Evolutionary conservation across 192 early-diverging fungal species (phyloP).

Genomic region (Coemansia biformis): DNA sequence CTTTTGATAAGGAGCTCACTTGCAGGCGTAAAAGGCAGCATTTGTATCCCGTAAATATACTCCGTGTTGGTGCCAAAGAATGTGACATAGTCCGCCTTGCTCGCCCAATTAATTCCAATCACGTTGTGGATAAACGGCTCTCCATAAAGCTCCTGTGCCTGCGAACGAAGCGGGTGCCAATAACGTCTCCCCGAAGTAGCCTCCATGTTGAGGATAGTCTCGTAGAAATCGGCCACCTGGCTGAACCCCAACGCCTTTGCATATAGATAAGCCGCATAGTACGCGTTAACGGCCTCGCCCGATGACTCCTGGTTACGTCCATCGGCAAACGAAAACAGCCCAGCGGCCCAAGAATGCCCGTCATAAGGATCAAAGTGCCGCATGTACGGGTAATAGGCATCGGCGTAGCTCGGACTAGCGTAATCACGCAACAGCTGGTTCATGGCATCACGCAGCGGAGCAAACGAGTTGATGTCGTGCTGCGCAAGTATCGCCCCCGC

Average conservation of each 20-base stretch:
- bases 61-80: slow-evolving; percentile 50
- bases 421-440: slow-evolving; percentile 54
- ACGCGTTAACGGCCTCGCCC: slow-evolving; percentile 53
- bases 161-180: slow-evolving; percentile 47
- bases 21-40: slow-evolving; percentile 53
- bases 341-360: slow-evolving; percentile 63
- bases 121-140: slow-evolving; percentile 35
- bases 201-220: slow-evolving; percentile 52
- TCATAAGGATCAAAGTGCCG: slow-evolving; percentile 58
- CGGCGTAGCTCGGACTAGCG: slow-evolving; percentile 47
- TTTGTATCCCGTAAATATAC: slow-evolving; percentile 55
- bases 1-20: slow-evolving; percentile 26
- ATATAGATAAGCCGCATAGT: slow-evolving; percentile 52
- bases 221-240: slow-evolving; percentile 40
- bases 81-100: slow-evolving; percentile 48
- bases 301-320: slow-evolving; percentile 55
- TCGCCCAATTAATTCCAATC: slow-evolving; percentile 51
- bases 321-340: slow-evolving; percentile 46
- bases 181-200: slow-evolving; percentile 42
- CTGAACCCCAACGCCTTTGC: slow-evolving; percentile 32
- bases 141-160: slow-evolving; percentile 29
- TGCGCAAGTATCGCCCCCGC: slow-evolving; percentile 50
- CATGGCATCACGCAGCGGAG: slow-evolving; percentile 25
- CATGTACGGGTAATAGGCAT: slow-evolving; percentile 52
- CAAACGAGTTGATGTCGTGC: slow-evolving; percentile 34